phyloP scores from a whole-genome alignment of 441 rosid species.

The Capsella rubella region DNA sequence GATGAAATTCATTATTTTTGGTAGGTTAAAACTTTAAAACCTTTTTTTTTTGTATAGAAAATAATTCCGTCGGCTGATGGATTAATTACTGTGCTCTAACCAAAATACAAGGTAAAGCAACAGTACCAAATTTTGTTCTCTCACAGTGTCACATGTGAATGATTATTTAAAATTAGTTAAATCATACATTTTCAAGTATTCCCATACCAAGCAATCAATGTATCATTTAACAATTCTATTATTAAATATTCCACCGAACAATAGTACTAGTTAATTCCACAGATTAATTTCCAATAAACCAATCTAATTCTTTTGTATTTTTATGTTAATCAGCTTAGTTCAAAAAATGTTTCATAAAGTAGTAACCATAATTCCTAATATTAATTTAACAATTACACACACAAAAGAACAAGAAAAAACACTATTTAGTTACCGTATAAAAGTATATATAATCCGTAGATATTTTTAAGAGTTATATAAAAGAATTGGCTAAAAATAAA shows the following conservation, averaged over 20 bases:
- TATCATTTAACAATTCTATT: not conserved
- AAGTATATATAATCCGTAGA: not conserved
- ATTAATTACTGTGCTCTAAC: not conserved
- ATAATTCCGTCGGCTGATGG: not conserved
- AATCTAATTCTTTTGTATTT: not conserved
- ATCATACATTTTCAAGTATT: not conserved
- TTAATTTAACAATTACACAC: not conserved
- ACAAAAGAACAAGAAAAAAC: too few species aligned
- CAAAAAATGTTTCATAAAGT: not conserved
- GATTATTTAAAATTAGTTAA: not conserved
- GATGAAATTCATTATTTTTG: not conserved
- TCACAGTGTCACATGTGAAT: not conserved
- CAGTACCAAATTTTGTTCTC: not conserved
- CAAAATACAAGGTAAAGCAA: not conserved
- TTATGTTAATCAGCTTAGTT: too few species aligned
- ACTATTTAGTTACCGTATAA: not conserved
- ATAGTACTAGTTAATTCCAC: not conserved
- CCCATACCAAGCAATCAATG: not conserved
- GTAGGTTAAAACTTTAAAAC: not conserved
- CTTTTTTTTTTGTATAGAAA: not conserved
- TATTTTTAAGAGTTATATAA: not conserved
- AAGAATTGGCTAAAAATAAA: not conserved
- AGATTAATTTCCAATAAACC: not conserved
- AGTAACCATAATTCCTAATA: not conserved
- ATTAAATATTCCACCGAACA: not conserved